Evolutionary conservation across 2,329 filamentous ascomycete genomes (phyloP), one percentile per base, ranked within the genome.

Genomic region (Diatrype stigma): DNA sequence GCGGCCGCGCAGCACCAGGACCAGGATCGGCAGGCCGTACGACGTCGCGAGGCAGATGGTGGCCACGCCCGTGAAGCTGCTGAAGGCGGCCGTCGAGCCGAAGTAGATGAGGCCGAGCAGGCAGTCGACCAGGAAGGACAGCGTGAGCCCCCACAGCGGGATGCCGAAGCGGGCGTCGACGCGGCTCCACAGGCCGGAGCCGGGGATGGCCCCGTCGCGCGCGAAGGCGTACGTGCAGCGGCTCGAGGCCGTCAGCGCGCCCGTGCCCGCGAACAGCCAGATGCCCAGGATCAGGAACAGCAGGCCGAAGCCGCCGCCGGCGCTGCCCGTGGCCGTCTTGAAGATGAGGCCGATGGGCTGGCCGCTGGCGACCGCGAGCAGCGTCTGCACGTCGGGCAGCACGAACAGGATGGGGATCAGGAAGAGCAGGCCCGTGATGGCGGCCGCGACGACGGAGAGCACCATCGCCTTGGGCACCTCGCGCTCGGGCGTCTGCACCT

Each of bases 51-150:
- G 78, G 57, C 87, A 90, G 64, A 92, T 90, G 4, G 87, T 91
- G 1, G 87, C 88, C 1, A 90, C 87, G 26, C 87, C 87, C 0
- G 87, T 91, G 68, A 92, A 91, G 10, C 83, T 85, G 73, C 86
- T 87, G 73, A 92, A 92, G 0, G 89, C 89, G 0, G 87, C 86
- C 0, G 81, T 80, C 1, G 84, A 88, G 10, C 89, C 89, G 56
- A 92, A 90, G 71, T 89, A 92, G 67, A 92, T 90, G 57, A 89
- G 76, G 0, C 87, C 88, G 0, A 92, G 76, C 11, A 91, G 70
- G 58, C 82, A 87, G 66, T 88, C 84, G 42, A 92, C 81, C 0
- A 76, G 63, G 0, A 86, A 85, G 0, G 86, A 89, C 2, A 92
- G 74, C 3, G 84, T 71, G 6, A 92, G 75, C 1, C 84, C 86